Percentiles rank a stretch among this genome's conserved stretches.
phyloP scores from a whole-genome alignment of 169 alveolate species.

The Babesia sp. region DNA sequence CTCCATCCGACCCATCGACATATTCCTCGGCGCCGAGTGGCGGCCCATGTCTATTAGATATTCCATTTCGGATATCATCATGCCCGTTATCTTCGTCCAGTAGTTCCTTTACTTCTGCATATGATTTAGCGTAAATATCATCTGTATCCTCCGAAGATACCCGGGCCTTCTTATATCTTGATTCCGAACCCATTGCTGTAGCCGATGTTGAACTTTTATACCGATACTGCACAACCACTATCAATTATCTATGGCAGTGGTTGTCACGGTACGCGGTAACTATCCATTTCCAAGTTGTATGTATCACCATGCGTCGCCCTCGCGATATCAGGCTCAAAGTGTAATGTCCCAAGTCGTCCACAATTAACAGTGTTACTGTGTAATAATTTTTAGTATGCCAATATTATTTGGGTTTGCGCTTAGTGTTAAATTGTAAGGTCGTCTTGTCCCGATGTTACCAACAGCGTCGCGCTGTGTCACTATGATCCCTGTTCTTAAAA shows the following conservation, averaged over 20 bases:
- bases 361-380: too few relatives aligned
- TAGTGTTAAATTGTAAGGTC: too few relatives aligned
- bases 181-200: background rate
- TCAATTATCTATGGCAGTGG: background rate
- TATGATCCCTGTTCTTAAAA: too few relatives aligned
- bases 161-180: background rate
- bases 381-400: too few relatives aligned
- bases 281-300: background rate
- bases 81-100: constrained; percentile 17
- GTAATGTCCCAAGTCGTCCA: too few relatives aligned
- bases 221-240: background rate
- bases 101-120: constrained; percentile 18
- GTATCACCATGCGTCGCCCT: constrained; percentile 3
- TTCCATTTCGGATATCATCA: background rate
- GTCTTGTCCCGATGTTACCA: too few relatives aligned
- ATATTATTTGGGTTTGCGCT: too few relatives aligned
- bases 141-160: constrained; percentile 21
- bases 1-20: constrained; percentile 27
- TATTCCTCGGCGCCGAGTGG: constrained; percentile 3
- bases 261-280: constrained; percentile 3
- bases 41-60: background rate
- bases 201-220: background rate
- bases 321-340: constrained; percentile 39
- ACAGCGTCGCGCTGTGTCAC: too few relatives aligned
- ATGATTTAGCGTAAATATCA: constrained; percentile 22